Percentiles rank a stretch among this genome's conserved stretches.
phyloP scores from a whole-genome alignment of 805 yeast species.

The Suhomyces faveliae region DNA sequence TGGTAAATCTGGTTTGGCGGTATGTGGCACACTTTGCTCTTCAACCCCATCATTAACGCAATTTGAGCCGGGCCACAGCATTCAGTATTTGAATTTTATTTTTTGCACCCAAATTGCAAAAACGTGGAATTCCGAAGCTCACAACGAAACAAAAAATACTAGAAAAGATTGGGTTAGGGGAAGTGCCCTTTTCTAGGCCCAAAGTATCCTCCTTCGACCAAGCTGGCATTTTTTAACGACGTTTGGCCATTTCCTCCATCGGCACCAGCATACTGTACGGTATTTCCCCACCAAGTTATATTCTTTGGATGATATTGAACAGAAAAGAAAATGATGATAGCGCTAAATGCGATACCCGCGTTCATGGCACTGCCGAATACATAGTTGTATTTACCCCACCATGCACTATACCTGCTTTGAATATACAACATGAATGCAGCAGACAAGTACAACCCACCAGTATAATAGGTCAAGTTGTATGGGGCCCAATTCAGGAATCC shows the following conservation, averaged over 20 bases:
- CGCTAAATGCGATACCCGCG: constrained; percentile 34
- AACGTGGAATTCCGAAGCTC: neutral
- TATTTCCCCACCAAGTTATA: constrained; percentile 32
- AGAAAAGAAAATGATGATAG: constrained; percentile 36
- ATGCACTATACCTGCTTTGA: constrained; percentile 22
- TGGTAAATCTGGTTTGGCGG: neutral
- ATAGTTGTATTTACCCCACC: constrained; percentile 39
- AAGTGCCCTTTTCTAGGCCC: constrained; percentile 31
- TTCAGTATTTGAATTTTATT: too few species aligned
- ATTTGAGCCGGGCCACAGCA: neutral
- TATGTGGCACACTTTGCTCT: neutral
- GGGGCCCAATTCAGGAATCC: constrained; percentile 32
- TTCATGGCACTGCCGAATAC: constrained; percentile 27
- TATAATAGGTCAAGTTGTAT: constrained; percentile 29
- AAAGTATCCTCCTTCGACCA: constrained; percentile 33
- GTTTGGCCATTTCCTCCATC: constrained; percentile 33
- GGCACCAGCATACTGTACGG: constrained; percentile 29
- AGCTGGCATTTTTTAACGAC: constrained; percentile 15
- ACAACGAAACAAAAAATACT: neutral
- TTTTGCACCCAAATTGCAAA: constrained; percentile 10
- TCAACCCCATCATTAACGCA: neutral
- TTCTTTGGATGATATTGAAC: constrained; percentile 31
- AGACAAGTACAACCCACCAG: constrained; percentile 26
- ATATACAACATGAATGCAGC: constrained; percentile 27
- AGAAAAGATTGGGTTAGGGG: constrained; percentile 18